phyloP scores from a whole-genome alignment of 2,329 filamentous ascomycete genomes.

The Whalleya microplaca region DNA sequence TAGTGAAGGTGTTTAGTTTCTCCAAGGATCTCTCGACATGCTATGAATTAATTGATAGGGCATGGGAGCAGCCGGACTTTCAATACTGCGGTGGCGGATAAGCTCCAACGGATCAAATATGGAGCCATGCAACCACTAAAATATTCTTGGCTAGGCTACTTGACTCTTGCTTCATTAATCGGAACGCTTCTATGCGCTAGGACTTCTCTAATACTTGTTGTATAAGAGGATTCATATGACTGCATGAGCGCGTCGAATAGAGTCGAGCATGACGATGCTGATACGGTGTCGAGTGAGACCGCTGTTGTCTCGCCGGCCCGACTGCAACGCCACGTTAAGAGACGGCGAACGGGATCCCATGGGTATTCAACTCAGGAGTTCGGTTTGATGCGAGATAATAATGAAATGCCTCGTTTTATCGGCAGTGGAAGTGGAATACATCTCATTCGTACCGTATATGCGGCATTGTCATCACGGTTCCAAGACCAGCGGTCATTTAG shows the following conservation, averaged over 20 bases:
- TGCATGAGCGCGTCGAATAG: too few relatives aligned
- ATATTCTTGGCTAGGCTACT: too few relatives aligned
- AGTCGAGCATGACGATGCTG: too few relatives aligned
- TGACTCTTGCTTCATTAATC: too few relatives aligned
- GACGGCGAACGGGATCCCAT: conserved; percentile 1
- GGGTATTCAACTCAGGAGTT: conserved; percentile 2
- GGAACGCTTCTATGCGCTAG: too few relatives aligned
- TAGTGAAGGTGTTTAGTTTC: not conserved
- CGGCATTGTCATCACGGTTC: conserved; percentile 44
- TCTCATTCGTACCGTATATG: conserved; percentile 59
- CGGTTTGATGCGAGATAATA: conserved; percentile 55
- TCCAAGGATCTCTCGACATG: not conserved
- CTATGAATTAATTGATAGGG: not conserved
- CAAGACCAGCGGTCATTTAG: too few relatives aligned
- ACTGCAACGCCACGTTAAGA: not conserved
- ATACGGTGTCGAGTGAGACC: too few relatives aligned
- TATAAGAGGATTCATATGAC: too few relatives aligned
- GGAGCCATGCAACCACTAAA: too few relatives aligned
- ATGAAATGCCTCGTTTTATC: conserved; percentile 55
- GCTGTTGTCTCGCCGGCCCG: too few relatives aligned
- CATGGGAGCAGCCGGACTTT: not conserved
- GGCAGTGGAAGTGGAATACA: conserved; percentile 63
- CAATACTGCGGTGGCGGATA: not conserved
- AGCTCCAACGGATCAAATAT: too few relatives aligned
- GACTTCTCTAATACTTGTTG: too few relatives aligned